Base-by-base conservation (phyloP, 495 filamentous ascomycete genomes). In the Penicillium pulvis region DNA sequence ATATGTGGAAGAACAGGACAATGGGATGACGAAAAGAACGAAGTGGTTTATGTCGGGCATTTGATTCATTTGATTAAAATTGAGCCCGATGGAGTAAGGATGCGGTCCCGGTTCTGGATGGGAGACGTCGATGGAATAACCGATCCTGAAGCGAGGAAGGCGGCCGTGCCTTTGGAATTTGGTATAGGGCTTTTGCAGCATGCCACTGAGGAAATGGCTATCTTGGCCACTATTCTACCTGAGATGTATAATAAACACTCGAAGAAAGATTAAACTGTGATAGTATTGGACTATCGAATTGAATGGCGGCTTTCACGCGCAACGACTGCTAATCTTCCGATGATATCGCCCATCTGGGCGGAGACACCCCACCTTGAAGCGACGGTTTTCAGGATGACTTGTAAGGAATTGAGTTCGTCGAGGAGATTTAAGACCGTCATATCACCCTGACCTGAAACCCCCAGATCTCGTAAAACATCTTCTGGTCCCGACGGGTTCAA, bases 331-430 rank as follows among this genome's bases (percentile, higher is more conserved):
- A 57, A 33, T 28, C 35, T 17, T 31, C 45, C 55, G 30, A 57
- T 51, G 20, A 57, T 43, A 43, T 57, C 46, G 3, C 44, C 47
- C 63, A 61, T 65, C 44, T 59, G 58, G 3, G 39, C 51, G 6
- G 55, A 56, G n/a, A 61, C 44, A 6, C 55, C 47, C 58, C 59
- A 65, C 9, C 56, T 33, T 6, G 58, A 59, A 16, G 53, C 54
- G 6, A 61, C 41, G 23, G 58, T 65, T 24, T 48, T 51, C 3
- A 65, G 47, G 24, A 53, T 44, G 0, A 59, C 50, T 19, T 56
- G 55, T 9, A 61, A 36, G 19, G 49, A 65, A 17, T 59, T 61
- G 23, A 65, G 28, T 17, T 61, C 51, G 11, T 58, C 43, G 16
- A 53, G 44, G 12, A 65, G 55, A 42, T 51, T 45, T 2, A 60